phyloP scores from a whole-genome alignment of 192 early-diverging fungal genomes.

The Podila verticillata region DNA sequence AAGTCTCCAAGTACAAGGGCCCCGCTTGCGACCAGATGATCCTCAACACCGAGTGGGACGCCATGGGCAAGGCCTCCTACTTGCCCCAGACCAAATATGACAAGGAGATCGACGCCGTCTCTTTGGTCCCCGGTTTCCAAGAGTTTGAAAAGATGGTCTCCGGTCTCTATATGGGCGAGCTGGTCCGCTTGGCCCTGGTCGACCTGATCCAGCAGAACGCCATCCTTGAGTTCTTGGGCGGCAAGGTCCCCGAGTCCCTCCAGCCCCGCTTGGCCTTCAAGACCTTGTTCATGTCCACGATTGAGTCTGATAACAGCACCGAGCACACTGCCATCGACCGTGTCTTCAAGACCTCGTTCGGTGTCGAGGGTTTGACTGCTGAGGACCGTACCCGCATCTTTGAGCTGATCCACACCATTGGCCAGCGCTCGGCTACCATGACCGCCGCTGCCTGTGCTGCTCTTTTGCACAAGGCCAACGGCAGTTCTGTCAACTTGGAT shows the following conservation, averaged over 20 bases:
- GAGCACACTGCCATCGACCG: conserved; percentile 68
- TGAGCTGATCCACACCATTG: conserved; percentile 66
- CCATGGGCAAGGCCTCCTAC: conserved; percentile 77
- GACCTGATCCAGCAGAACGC: conserved; percentile 85
- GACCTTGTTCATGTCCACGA: conserved; percentile 73
- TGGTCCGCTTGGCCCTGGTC: conserved; percentile 80
- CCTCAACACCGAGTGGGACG: conserved; percentile 96
- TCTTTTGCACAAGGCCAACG: conserved; percentile 60
- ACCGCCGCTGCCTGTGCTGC: conserved; percentile 83
- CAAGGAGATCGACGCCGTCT: conserved; percentile 79
- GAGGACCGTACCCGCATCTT: conserved; percentile 73
- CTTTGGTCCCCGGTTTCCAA: conserved; percentile 83
- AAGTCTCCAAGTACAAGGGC: conserved; percentile 74
- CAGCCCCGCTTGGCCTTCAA: conserved; percentile 80
- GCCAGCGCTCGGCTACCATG: conserved; percentile 82
- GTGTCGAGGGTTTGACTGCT: conserved; percentile 65
- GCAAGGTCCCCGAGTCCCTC: conserved; percentile 65
- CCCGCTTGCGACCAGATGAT: conserved; percentile 80
- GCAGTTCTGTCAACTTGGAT: conserved; percentile 58
- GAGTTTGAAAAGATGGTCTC: conserved; percentile 97
- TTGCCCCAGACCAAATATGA: conserved; percentile 92
- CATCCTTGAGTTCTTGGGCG: conserved; percentile 79
- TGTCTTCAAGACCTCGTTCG: conserved; percentile 70
- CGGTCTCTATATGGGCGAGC: conserved; percentile 94
- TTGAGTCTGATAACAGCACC: conserved; percentile 70